A percentile compares a stretch with the other conserved stretches of the same genome.
Conservation (phyloP, 2,329 filamentous ascomycete genomes). For the Pezicula neosporulosa region DNA sequence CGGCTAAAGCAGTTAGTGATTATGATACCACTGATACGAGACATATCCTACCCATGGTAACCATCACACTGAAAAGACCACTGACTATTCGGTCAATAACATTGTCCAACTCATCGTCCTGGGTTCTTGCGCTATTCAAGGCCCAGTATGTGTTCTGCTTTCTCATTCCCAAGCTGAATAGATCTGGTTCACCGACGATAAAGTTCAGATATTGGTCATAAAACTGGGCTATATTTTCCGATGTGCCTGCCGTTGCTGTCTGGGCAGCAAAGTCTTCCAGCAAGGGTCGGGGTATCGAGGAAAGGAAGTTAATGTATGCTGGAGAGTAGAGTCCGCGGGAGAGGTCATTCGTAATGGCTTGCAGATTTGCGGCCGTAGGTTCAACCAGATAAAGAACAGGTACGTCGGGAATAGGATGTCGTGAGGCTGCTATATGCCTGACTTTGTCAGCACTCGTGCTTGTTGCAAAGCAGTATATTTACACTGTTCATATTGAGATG, state of each 20-base stretch:
- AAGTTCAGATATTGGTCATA: constrained; percentile 98
- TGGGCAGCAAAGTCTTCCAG: constrained; percentile 93
- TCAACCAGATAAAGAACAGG: constrained; percentile 96
- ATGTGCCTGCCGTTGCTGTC: constrained; percentile 78
- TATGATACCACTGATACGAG: neutral
- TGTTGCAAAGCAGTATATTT: neutral
- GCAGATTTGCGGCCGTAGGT: constrained; percentile 75
- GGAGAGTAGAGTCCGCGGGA: constrained; percentile 86
- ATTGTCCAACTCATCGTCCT: constrained; percentile 83
- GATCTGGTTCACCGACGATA: constrained; percentile 89
- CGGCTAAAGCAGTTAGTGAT: constrained; percentile 48
- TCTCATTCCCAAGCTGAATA: constrained; percentile 91
- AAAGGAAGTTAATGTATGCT: constrained; percentile 95
- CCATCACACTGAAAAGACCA: constrained; percentile 94
- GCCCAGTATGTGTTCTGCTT: constrained; percentile 91
- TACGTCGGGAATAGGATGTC: constrained; percentile 92
- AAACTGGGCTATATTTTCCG: constrained; percentile 86
- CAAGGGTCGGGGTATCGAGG: constrained; percentile 82
- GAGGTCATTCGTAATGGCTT: constrained; percentile 80
- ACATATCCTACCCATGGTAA: constrained; percentile 78
- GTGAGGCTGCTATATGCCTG: constrained; percentile 75
- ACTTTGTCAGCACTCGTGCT: constrained; percentile 18
- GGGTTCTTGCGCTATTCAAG: constrained; percentile 89
- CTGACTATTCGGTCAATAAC: constrained; percentile 90
- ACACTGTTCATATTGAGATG: neutral